Base-by-base conservation (phyloP, 2,329 filamentous ascomycete species). In the Pseudogymnoascus sp. region DNA sequence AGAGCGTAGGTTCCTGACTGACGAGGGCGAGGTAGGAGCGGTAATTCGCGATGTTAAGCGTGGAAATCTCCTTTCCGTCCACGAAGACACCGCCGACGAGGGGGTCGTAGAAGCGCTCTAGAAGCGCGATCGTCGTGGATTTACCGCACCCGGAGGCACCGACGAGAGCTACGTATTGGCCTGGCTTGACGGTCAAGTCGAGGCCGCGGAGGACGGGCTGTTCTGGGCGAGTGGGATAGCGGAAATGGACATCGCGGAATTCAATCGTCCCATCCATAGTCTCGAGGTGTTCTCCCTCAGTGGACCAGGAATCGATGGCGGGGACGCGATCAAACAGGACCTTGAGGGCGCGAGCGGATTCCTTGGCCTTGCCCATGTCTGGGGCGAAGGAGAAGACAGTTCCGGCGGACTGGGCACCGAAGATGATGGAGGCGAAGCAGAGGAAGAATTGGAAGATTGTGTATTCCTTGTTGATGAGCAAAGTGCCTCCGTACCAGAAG, bases 91-190 rank as follows among this genome's bases (percentile, higher is more conserved):
- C 87, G 11, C 95, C 95, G 0, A 85, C 82, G 0, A 95, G 81
- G 0, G 93, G 90, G 69, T 97, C 92, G 72, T 97, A 97, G 78
- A 97, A 97, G 35, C 95, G 89, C 74, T 97, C 93, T 33, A 97
- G 80, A 3, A 97, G 81, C 3, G 91, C 89, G 72, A 97, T 96
- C 0, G 93, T 96, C 0, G 95, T 97, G 59, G 87, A 91, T 79
- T 99, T 97, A 63, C 95, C 95, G 71, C 93, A 96, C 2, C 95
- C 93, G 52, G 89, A 95, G 0, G 93, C 89, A n/a, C 95, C 95
- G 7, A 97, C 95, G 2, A 97, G 83, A 0, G 93, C 95, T 6
- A 93, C 83, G 69, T 93, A 95, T 72, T 93, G 89, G 3, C 90
- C 91, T 0, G 90, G 89, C 28, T 86, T 84, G 43, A 93, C 84